These are phyloP conservation scores for Epichloe coenophiala DNA, from an alignment of 2,329 filamentous ascomycete genomes.

Conservation along the genomic window DNA sequence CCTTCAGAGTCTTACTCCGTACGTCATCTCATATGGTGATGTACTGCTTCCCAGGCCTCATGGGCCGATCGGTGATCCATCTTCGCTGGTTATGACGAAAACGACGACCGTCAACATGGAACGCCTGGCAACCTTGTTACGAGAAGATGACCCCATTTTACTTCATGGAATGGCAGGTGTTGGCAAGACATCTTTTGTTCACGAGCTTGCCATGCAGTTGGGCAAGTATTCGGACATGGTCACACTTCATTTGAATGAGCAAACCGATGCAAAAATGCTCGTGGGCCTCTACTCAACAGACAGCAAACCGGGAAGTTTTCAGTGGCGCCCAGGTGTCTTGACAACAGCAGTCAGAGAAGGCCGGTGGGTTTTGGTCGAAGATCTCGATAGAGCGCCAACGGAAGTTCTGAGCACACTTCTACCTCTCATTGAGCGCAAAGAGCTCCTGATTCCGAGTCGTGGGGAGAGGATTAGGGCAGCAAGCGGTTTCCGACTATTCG, in stretches of 20 bases:
- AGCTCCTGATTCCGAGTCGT: constrained; percentile 77
- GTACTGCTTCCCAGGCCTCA: constrained; percentile 54
- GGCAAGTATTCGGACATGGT: constrained; percentile 74
- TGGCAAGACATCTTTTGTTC: constrained; percentile 79
- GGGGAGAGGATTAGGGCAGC: constrained; percentile 76
- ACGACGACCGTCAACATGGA: constrained; percentile 64
- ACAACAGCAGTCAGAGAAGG: constrained; percentile 91
- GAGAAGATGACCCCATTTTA: constrained; percentile 57
- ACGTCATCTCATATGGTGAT: constrained; percentile 51
- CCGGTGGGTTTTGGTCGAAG: constrained; percentile 93
- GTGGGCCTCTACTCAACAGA: constrained; percentile 90
- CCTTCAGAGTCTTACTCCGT: constrained; percentile 38
- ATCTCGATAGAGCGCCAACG: constrained; percentile 85
- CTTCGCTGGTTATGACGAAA: constrained; percentile 50
- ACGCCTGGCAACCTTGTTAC: constrained; percentile 53
- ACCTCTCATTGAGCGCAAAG: constrained; percentile 83
- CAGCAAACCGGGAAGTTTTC: constrained; percentile 74
- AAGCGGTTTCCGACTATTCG: constrained; percentile 78
- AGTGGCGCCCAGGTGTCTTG: constrained; percentile 83
- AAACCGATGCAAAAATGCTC: constrained; percentile 94
- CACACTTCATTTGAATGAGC: constrained; percentile 91
- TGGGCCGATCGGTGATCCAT: constrained; percentile 30
- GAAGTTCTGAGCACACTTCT: constrained; percentile 90
- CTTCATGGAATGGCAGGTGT: constrained; percentile 73
- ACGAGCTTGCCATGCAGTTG: constrained; percentile 67